A percentile compares a stretch with the other conserved stretches of the same genome.
Evolutionary conservation across 352 stramenopile genomes (phyloP).

Genomic region (Phytophthora hibernalis): DNA sequence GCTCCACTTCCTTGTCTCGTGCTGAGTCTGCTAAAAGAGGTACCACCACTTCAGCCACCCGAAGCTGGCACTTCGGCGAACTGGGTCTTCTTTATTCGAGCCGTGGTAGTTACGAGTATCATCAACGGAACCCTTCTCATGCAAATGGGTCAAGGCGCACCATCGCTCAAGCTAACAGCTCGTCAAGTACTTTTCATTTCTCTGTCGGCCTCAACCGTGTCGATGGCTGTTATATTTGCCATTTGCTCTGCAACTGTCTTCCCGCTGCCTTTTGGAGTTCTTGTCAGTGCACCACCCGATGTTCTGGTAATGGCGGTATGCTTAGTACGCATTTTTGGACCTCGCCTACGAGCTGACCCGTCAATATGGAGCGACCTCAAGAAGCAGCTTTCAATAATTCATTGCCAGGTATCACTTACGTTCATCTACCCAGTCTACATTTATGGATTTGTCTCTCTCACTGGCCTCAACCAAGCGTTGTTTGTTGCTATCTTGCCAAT

Average conservation of each 20-base stretch:
- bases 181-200: neutral
- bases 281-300: neutral
- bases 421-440: constrained; percentile 44
- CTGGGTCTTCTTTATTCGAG: constrained; percentile 19
- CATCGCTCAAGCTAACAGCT: neutral
- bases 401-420: constrained; percentile 17
- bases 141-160: neutral
- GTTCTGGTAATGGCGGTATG: neutral
- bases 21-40: constrained; percentile 17
- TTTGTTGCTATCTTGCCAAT: constrained; percentile 4
- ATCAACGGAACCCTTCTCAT: neutral
- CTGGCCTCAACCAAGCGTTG: constrained; percentile 10
- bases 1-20: constrained; percentile 24
- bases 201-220: neutral
- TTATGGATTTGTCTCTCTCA: constrained; percentile 27
- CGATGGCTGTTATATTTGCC: neutral
- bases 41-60: constrained; percentile 1
- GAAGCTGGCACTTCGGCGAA: constrained; percentile 10
- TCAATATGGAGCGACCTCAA: constrained; percentile 4
- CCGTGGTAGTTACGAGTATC: neutral
- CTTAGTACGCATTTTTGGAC: neutral
- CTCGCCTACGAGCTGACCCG: neutral
- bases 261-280: neutral
- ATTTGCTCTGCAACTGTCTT: neutral
- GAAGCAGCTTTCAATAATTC: constrained; percentile 8